These are phyloP conservation scores for Polygonum maritimum DNA, from an alignment of 148 eudicot species.

Conservation along the genomic window DNA sequence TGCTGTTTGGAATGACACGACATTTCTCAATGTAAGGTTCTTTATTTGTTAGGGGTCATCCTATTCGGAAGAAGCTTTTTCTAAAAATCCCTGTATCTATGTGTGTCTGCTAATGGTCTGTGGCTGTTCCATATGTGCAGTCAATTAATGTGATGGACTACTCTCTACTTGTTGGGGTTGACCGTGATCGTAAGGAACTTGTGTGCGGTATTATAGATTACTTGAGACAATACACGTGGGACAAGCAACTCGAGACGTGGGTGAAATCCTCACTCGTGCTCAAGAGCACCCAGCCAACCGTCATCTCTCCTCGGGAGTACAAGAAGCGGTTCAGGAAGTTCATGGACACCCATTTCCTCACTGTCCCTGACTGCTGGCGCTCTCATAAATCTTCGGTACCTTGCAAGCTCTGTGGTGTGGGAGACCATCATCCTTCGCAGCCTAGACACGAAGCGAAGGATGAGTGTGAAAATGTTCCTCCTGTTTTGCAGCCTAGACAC, in stretches of 20 bases:
- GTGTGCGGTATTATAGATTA: slow-evolving; percentile 93
- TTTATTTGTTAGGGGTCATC: neutral
- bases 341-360: slow-evolving; percentile 67
- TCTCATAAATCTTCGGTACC: slow-evolving; percentile 59
- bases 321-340: slow-evolving; percentile 86
- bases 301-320: slow-evolving; percentile 76
- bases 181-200: slow-evolving; percentile 48
- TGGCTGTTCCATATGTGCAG: slow-evolving; percentile 26
- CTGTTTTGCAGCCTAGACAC: neutral
- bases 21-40: slow-evolving; percentile 75
- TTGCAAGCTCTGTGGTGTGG: slow-evolving; percentile 62
- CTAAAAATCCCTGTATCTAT: too few relatives aligned
- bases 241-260: slow-evolving; percentile 90
- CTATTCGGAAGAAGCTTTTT: too few relatives aligned
- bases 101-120: neutral
- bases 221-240: slow-evolving; percentile 87
- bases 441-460: neutral
- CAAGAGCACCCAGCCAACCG: slow-evolving; percentile 61
- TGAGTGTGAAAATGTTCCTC: neutral
- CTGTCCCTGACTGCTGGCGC: slow-evolving; percentile 91
- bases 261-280: slow-evolving; percentile 79
- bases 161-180: slow-evolving; percentile 88
- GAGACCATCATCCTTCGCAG: neutral
- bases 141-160: slow-evolving; percentile 87
- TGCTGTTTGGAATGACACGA: slow-evolving; percentile 89